phyloP scores from a whole-genome alignment of 331 rosid genomes.

The Rosa hybrid region DNA sequence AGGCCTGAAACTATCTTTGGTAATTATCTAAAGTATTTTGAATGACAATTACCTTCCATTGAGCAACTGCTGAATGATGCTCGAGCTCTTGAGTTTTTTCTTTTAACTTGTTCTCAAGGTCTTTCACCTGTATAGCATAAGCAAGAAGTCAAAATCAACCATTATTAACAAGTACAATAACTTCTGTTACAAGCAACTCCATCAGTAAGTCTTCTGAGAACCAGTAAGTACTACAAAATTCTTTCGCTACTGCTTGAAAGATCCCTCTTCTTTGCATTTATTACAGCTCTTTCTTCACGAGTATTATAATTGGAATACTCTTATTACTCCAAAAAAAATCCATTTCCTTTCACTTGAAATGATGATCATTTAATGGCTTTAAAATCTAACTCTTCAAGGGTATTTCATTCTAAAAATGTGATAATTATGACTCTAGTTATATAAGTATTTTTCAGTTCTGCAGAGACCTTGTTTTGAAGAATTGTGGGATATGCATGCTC shows the following conservation, averaged over 20 bases:
- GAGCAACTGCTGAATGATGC: constrained; percentile 41
- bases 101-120: constrained; percentile 54
- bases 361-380: not conserved
- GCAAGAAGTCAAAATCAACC: constrained; percentile 8
- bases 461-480: constrained; percentile 58
- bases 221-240: not conserved
- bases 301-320: no score
- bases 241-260: no score
- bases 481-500: constrained; percentile 47
- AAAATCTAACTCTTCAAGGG: not conserved
- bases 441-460: not conserved
- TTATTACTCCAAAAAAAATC: no score
- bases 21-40: not conserved
- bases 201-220: not conserved
- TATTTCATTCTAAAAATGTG: not conserved
- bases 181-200: not conserved
- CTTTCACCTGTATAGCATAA: constrained; percentile 50
- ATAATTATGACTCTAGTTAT: not conserved
- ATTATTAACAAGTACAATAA: not conserved
- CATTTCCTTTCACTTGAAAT: not conserved
- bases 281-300: no score
- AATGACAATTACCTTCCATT: constrained; percentile 48
- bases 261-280: no score
- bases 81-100: constrained; percentile 57
- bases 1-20: not conserved